Conservation (phyloP, 2,329 filamentous ascomycete species). For the Clonostachys byssicola region DNA sequence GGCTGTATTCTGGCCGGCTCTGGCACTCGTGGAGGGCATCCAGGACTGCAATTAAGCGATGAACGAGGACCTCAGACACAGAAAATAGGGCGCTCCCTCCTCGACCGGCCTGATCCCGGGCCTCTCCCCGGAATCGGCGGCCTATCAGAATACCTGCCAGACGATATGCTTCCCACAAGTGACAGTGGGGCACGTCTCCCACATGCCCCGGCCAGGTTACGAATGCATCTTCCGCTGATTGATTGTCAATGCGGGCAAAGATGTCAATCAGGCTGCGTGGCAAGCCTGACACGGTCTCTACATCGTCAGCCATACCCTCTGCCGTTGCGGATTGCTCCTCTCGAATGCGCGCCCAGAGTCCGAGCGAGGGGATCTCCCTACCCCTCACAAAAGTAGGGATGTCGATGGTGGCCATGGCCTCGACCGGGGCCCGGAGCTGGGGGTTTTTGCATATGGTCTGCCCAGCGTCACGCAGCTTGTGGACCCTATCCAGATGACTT, state of each 20-base stretch:
- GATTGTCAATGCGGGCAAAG: slow-evolving; percentile 8
- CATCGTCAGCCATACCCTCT: slow-evolving; percentile 2
- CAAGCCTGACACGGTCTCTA: slow-evolving; percentile 17
- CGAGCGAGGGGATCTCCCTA: slow-evolving; percentile 5
- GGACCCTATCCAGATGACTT: too few relatives aligned
- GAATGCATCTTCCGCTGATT: slow-evolving; percentile 9
- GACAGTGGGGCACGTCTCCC: slow-evolving; percentile 15
- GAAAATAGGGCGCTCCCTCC: background rate
- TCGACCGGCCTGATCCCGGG: background rate
- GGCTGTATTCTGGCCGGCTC: slow-evolving; percentile 4
- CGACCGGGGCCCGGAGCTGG: slow-evolving; percentile 1
- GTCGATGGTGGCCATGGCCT: slow-evolving; percentile 10
- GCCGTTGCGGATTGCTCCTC: background rate
- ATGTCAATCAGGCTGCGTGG: slow-evolving; percentile 17
- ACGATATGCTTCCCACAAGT: slow-evolving; percentile 19
- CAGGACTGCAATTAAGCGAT: too few relatives aligned
- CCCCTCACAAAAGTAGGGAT: slow-evolving; percentile 6
- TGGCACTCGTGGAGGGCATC: too few relatives aligned
- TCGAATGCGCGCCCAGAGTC: slow-evolving; percentile 1
- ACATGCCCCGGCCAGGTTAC: slow-evolving; percentile 14
- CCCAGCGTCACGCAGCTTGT: too few relatives aligned
- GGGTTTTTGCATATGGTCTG: too few relatives aligned
- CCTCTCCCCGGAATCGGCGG: slow-evolving; percentile 7
- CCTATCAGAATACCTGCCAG: slow-evolving; percentile 12
- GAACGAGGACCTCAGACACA: too few relatives aligned